phyloP scores from a whole-genome alignment of 441 rosid species.

The Bruguiera hainesii region DNA sequence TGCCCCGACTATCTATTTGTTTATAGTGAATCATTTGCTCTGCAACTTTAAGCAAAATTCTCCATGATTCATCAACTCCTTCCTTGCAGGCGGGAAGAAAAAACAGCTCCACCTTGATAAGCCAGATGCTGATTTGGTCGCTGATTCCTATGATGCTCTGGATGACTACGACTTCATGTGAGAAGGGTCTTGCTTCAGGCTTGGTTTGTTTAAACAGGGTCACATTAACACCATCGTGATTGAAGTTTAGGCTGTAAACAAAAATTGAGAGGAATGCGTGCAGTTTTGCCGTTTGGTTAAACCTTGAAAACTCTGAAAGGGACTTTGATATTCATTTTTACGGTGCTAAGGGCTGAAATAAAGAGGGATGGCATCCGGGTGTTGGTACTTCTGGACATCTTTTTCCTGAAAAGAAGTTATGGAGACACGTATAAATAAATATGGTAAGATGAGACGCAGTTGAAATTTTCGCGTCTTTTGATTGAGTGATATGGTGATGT shows the following conservation, averaged over 20 bases:
- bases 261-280: not conserved
- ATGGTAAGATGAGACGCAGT: no score
- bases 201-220: conserved; percentile 1
- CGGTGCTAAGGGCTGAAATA: conserved; percentile 6
- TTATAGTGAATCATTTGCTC: not conserved
- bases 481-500: no score
- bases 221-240: not conserved
- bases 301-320: not conserved
- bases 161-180: conserved; percentile 88
- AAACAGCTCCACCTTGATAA: conserved; percentile 75
- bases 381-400: no score
- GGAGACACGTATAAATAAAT: no score
- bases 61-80: not conserved
- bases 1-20: not conserved
- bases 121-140: conserved; percentile 66
- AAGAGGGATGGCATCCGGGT: not conserved
- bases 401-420: no score
- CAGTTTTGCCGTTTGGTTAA: conserved; percentile 3
- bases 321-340: not conserved
- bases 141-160: conserved; percentile 40
- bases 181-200: not conserved
- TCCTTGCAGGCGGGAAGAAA: conserved; percentile 65
- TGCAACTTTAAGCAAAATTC: not conserved
- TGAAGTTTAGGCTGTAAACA: conserved; percentile 9
- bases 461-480: no score